phyloP scores from a whole-genome alignment of 2,329 filamentous ascomycete genomes.

The Helotiales sp. region DNA sequence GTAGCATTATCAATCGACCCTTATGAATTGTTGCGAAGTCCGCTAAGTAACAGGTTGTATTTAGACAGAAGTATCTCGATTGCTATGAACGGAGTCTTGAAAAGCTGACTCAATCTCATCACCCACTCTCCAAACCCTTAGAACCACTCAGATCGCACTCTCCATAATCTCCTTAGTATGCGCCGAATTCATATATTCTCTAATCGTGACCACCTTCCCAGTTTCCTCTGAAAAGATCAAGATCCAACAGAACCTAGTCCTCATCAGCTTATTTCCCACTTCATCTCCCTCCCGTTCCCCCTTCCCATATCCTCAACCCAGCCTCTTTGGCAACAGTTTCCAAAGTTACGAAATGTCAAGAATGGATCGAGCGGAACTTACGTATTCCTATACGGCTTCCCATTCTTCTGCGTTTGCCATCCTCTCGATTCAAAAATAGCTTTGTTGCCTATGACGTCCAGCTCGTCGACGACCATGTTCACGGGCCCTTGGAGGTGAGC shows the following conservation, averaged over 20 bases:
- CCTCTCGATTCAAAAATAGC: constrained; percentile 18
- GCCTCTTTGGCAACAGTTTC: too few relatives aligned
- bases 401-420: constrained; percentile 20
- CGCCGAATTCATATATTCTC: constrained; percentile 23
- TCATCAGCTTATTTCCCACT: neutral
- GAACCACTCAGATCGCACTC: neutral
- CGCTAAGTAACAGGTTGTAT: too few relatives aligned
- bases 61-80: too few relatives aligned
- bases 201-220: constrained; percentile 20
- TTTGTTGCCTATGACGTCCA: constrained; percentile 22
- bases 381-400: constrained; percentile 22
- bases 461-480: constrained; percentile 8
- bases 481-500: neutral
- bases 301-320: too few relatives aligned
- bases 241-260: neutral
- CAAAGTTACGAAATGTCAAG: too few relatives aligned
- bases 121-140: too few relatives aligned
- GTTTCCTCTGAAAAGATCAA: constrained; percentile 17
- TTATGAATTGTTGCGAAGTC: too few relatives aligned
- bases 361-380: constrained; percentile 5
- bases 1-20: too few relatives aligned
- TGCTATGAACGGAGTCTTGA: too few relatives aligned
- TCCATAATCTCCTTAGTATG: constrained; percentile 20
- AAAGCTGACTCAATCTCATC: too few relatives aligned
- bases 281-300: neutral